phyloP scores from a whole-genome alignment of 2,329 filamentous ascomycete genomes.

The Fusarium nygamai region DNA sequence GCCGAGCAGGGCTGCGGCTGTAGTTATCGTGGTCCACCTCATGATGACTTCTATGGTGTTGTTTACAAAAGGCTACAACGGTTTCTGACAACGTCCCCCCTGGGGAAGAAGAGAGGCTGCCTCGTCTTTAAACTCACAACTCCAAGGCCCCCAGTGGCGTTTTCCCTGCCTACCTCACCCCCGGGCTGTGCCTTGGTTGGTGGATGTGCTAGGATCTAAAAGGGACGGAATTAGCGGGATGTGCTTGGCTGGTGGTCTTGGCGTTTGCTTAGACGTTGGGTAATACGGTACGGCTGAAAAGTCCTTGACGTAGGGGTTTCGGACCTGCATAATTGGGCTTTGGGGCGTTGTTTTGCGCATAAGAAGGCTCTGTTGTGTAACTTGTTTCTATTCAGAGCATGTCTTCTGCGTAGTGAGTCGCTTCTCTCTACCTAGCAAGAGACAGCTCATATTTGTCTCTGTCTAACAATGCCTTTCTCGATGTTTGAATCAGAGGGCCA shows the following conservation, averaged over 20 bases:
- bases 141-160: conserved; percentile 10
- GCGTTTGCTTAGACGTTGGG: neutral
- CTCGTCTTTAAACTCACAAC: conserved; percentile 14
- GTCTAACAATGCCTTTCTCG: neutral
- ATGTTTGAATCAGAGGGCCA: neutral
- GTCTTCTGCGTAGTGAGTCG: no score
- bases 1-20: conserved; percentile 23
- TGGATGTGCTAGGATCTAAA: neutral
- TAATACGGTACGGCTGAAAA: conserved; percentile 23
- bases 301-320: conserved; percentile 12
- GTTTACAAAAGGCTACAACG: neutral
- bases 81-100: neutral
- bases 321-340: conserved; percentile 13
- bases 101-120: neutral
- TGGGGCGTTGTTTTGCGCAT: neutral
- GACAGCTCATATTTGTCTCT: neutral
- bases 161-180: neutral
- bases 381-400: neutral
- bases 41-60: conserved; percentile 26
- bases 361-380: neutral
- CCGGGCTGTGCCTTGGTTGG: conserved; percentile 6
- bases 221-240: conserved; percentile 5
- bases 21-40: conserved; percentile 40
- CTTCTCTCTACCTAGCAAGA: neutral
- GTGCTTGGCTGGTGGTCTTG: neutral